Conservation (phyloP, 176 grass and related monocot genomes). For the Bothriochloa decipiens region DNA sequence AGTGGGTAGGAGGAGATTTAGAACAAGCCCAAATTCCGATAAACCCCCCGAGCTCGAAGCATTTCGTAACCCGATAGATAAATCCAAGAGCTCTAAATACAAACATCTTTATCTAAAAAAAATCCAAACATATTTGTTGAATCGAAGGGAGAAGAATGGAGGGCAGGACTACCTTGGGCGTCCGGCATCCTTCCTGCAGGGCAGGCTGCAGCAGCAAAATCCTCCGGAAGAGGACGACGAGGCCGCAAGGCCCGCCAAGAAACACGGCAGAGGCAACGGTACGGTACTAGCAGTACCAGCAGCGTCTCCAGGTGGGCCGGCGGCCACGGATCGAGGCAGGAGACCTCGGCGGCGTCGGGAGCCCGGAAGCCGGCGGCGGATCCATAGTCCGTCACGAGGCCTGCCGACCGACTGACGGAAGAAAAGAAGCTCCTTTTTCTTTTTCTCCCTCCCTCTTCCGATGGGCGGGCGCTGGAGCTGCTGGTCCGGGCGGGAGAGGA, state of each 20-base stretch:
- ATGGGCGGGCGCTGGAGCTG: not conserved
- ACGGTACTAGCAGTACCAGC: slow-evolving; percentile 4
- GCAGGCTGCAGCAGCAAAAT: not conserved
- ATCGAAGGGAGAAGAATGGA: not conserved
- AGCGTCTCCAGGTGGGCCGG: not conserved
- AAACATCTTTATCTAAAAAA: not conserved
- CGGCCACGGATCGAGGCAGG: slow-evolving; percentile 19
- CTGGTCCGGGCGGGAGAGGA: not conserved
- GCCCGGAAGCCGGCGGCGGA: not conserved
- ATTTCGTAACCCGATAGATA: not conserved
- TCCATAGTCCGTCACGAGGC: not conserved
- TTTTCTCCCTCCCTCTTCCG: not conserved
- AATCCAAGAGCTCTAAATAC: not conserved
- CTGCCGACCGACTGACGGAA: not conserved
- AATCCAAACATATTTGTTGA: not conserved
- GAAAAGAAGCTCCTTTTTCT: not conserved
- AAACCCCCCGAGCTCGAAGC: not conserved
- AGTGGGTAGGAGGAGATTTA: not conserved
- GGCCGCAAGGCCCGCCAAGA: not conserved
- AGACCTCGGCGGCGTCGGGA: slow-evolving; percentile 13
- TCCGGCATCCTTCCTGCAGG: not conserved
- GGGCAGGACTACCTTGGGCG: not conserved
- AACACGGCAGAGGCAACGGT: not conserved
- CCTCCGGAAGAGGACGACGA: not conserved
- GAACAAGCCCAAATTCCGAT: not conserved